Evolutionary conservation across 371 early-diverging fungal genomes (phyloP).

Genomic region (Saksenaea oblongispora): DNA sequence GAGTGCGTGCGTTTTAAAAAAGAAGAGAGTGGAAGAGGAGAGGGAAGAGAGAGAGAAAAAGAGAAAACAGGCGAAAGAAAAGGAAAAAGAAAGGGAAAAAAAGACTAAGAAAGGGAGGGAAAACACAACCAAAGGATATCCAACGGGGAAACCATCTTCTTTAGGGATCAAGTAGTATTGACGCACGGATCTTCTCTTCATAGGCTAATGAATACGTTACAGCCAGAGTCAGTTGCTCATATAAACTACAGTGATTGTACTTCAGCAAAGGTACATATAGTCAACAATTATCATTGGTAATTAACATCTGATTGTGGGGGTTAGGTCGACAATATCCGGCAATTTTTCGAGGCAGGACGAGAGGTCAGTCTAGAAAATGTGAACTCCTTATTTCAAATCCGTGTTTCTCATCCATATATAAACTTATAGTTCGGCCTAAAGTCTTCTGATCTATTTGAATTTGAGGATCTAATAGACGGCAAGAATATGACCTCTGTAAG

Average conservation of each 20-base stretch:
- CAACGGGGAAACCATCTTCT: neutral
- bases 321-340: slow-evolving; percentile 25
- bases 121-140: neutral
- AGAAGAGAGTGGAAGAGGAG: neutral
- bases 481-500: slow-evolving; percentile 34
- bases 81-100: slow-evolving; percentile 2
- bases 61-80: neutral
- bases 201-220: slow-evolving; percentile 13
- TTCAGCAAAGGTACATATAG: slow-evolving; percentile 11
- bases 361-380: slow-evolving; percentile 19
- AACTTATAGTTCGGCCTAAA: slow-evolving; percentile 27
- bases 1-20: slow-evolving; percentile 4
- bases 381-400: neutral
- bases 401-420: slow-evolving; percentile 6
- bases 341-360: slow-evolving; percentile 26
- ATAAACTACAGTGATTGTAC: slow-evolving; percentile 7
- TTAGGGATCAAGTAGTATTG: slow-evolving; percentile 1
- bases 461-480: slow-evolving; percentile 31
- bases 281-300: neutral
- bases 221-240: slow-evolving; percentile 3
- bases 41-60: neutral
- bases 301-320: neutral
- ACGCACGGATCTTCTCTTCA: slow-evolving; percentile 5
- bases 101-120: neutral
- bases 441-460: slow-evolving; percentile 25